Evolutionary conservation across 495 filamentous ascomycete genomes (phyloP).

Genomic region (Echria macrotheca): DNA sequence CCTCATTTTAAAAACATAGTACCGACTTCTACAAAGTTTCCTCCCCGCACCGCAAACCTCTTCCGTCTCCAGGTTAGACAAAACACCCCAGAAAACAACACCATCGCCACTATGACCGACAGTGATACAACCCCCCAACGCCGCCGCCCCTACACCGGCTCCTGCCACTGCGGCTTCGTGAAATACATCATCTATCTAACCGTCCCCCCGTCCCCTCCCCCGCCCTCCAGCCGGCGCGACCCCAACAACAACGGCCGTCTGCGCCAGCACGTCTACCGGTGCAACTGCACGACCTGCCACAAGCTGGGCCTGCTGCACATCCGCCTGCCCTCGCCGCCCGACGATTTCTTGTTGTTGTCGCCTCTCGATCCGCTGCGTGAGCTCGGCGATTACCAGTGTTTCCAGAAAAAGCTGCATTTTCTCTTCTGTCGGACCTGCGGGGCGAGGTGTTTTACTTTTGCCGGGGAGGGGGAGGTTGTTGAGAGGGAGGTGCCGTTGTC

Average conservation of each 20-base stretch:
- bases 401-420: slow-evolving; percentile 19
- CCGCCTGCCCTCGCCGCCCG: slow-evolving; percentile 18
- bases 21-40: no score
- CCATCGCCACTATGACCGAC: no score
- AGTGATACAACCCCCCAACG: neutral
- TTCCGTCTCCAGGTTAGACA: no score
- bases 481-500: slow-evolving; percentile 17
- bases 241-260: neutral
- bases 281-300: slow-evolving; percentile 33
- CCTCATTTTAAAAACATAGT: no score
- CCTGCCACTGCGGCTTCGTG: slow-evolving; percentile 30
- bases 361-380: slow-evolving; percentile 21
- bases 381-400: slow-evolving; percentile 26
- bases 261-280: slow-evolving; percentile 22
- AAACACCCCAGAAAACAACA: no score
- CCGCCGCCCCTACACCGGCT: slow-evolving; percentile 27
- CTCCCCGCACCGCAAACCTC: no score
- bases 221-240: neutral
- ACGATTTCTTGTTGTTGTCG: slow-evolving; percentile 29
- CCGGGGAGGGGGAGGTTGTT: slow-evolving; percentile 21
- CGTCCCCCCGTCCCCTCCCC: slow-evolving; percentile 20
- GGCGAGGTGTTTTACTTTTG: slow-evolving; percentile 30
- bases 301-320: slow-evolving; percentile 31
- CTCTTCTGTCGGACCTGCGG: slow-evolving; percentile 30
- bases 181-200: slow-evolving; percentile 27